Evolutionary conservation across 176 grass and related monocot species (phyloP), one percentile per base, ranked within the genome.

Genomic region (Oryza punctata): DNA sequence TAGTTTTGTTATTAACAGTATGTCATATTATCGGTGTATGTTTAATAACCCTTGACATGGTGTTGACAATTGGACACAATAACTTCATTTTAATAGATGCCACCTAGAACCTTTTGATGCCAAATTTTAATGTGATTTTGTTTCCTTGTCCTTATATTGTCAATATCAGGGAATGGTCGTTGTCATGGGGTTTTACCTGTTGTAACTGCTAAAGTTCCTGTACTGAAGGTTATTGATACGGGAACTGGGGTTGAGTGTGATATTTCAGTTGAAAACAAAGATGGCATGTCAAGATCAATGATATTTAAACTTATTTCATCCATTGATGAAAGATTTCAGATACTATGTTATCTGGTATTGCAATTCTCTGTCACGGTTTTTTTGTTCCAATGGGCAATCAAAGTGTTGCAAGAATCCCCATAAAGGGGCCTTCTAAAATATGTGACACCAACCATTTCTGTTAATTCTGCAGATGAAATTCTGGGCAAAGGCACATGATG

Each of bases 191-290:
- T 98, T 46, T 82, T 74, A 71, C 96, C 96, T 66, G 35, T 98
- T 86, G 1, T 90, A 69, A 67, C 38, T 74, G 96, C 96, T 88
- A 82, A 43, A 86, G 96, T 98, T 61, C 96, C 96, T 35, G 91
- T 98, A 69, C 81, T 98, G 87, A 98, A 98, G 84, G 90, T 29
- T 35, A 86, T 74, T 78, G 91, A 93, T 78, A 70, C 82, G 69
- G 41, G 78, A 76, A 91, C 88, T 73, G 86, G 89, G 80, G 63
- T 98, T 75, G 96, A 98, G 74, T 95, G 90, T 88, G 96, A 98
- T 84, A 90, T 98, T 82, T 98, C 96, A 73, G 67, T 98, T 25
- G 96, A 98, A 81, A 98, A 98, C 80, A 95, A 98, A 82, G 93
- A 98, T 80, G 96, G 96, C 59, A 90, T 98, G 79, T 92, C 89